Evolutionary conservation across 2,329 filamentous ascomycete genomes (phyloP).

Genomic region (Ceratocystis eucalypticola): DNA sequence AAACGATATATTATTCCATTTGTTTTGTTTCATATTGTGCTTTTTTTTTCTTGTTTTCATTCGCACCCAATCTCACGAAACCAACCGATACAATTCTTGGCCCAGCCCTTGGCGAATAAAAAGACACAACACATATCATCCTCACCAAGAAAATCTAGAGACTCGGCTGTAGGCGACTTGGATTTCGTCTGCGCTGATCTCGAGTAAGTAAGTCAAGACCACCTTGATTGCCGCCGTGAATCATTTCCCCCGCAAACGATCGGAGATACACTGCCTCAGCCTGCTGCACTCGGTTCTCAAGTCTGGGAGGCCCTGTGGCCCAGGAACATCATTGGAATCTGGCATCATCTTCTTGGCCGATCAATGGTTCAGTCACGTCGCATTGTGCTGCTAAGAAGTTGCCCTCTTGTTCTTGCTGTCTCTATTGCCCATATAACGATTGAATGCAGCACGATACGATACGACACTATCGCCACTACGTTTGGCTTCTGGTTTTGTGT

Average conservation of each 20-base stretch:
- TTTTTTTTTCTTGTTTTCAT: background rate
- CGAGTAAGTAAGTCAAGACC: constrained; percentile 33
- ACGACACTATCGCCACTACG: too few relatives aligned
- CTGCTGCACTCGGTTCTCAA: background rate
- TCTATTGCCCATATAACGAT: too few relatives aligned
- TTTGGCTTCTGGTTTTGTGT: too few relatives aligned
- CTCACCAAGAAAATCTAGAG: constrained; percentile 26
- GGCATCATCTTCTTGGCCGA: background rate
- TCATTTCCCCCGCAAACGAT: background rate
- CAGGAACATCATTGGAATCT: background rate
- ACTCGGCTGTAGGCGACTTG: constrained; percentile 46
- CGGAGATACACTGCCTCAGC: background rate
- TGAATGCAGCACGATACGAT: too few relatives aligned
- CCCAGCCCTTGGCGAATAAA: background rate
- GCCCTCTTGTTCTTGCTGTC: background rate
- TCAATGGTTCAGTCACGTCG: background rate
- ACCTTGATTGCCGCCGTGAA: too few relatives aligned
- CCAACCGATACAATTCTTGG: background rate
- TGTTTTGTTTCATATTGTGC: constrained; percentile 8
- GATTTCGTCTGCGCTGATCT: constrained; percentile 51
- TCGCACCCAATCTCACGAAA: background rate
- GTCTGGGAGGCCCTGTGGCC: background rate
- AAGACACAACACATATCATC: background rate
- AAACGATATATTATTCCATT: background rate
- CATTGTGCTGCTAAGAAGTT: background rate